A percentile compares a stretch with the other conserved stretches of the same genome.
phyloP scores from a whole-genome alignment of 2,329 filamentous ascomycete genomes.

The Penicillium crustosum region DNA sequence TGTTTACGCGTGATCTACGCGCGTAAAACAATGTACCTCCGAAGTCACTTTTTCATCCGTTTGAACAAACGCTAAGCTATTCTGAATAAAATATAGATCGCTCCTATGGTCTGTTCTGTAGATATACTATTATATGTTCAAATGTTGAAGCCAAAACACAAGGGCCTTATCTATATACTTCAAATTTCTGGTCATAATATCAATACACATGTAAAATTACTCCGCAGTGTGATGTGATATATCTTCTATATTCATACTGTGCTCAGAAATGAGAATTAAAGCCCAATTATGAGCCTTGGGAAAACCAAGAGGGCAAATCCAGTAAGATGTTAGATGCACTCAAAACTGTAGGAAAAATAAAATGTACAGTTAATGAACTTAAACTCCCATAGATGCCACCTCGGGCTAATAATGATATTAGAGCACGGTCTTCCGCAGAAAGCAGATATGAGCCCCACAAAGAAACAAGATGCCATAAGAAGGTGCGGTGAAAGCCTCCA shows the following conservation, averaged over 20 bases:
- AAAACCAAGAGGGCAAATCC: too few species aligned
- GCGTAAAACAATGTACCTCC: background rate
- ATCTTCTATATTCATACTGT: background rate
- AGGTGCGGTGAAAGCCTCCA: background rate
- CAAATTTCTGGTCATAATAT: background rate
- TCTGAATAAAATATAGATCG: too few species aligned
- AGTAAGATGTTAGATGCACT: conserved; percentile 11
- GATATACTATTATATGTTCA: background rate
- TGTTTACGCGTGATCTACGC: background rate
- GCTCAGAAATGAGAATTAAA: too few species aligned
- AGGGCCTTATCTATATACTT: background rate
- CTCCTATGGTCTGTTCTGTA: too few species aligned
- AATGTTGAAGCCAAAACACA: background rate
- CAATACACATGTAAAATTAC: background rate
- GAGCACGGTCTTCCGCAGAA: background rate
- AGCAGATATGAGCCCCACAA: background rate
- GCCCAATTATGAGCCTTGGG: too few species aligned
- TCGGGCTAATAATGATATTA: conserved; percentile 9
- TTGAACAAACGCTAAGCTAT: too few species aligned
- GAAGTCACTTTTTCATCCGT: background rate
- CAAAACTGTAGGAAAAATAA: conserved; percentile 4
- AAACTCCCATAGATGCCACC: conserved; percentile 1
- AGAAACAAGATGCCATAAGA: background rate
- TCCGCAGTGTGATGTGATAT: background rate
- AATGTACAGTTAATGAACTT: conserved; percentile 11